These are phyloP conservation scores for Colletotrichum sublineola DNA, from an alignment of 2,329 filamentous ascomycete species.

Conservation along the genomic window DNA sequence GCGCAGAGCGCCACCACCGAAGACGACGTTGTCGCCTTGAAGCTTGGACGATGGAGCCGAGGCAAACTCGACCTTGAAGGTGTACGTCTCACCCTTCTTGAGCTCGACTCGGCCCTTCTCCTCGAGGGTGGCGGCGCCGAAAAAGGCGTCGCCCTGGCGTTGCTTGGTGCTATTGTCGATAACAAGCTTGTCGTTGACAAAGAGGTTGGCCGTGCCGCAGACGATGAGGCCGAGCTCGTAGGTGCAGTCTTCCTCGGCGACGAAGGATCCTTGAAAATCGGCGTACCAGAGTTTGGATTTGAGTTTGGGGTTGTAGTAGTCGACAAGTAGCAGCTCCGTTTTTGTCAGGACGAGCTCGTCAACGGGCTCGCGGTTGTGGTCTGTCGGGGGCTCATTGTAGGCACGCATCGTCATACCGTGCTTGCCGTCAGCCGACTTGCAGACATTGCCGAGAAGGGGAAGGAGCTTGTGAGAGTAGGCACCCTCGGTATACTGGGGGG, in stretches of 20 bases:
- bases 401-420: slow-evolving; percentile 72
- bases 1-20: slow-evolving; percentile 72
- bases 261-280: slow-evolving; percentile 71
- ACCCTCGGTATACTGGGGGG: slow-evolving; percentile 68
- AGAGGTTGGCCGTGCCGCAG: slow-evolving; percentile 74
- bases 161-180: slow-evolving; percentile 77
- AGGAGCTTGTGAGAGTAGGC: slow-evolving; percentile 75
- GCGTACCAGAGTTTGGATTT: slow-evolving; percentile 68
- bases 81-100: slow-evolving; percentile 71
- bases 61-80: slow-evolving; percentile 70
- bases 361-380: slow-evolving; percentile 61
- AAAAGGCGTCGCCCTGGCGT: slow-evolving; percentile 72
- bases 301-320: slow-evolving; percentile 67
- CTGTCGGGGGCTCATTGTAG: slow-evolving; percentile 70
- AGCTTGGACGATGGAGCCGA: slow-evolving; percentile 71
- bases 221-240: slow-evolving; percentile 78
- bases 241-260: slow-evolving; percentile 69
- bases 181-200: slow-evolving; percentile 71
- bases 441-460: slow-evolving; percentile 67
- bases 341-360: slow-evolving; percentile 63
- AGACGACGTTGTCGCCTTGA: slow-evolving; percentile 61
- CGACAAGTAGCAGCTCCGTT: slow-evolving; percentile 64
- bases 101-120: slow-evolving; percentile 71
- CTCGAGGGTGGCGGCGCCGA: slow-evolving; percentile 74
- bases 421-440: slow-evolving; percentile 66